Base-by-base conservation (phyloP, 106 monocot species). In the Narthecium ossifragum region DNA sequence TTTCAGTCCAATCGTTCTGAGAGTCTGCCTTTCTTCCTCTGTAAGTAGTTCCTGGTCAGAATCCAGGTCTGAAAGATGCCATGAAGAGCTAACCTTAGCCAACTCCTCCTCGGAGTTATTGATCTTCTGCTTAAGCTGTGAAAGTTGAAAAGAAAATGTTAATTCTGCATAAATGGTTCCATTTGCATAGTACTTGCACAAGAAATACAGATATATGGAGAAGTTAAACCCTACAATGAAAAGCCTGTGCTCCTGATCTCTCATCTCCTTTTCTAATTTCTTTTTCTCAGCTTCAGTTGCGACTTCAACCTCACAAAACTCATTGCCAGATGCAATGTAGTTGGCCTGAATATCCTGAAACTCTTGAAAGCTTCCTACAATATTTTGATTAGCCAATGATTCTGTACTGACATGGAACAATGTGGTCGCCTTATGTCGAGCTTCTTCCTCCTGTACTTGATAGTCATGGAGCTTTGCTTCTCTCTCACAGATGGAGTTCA, bases 31-130 rank as follows among this genome's bases (percentile, higher is more conserved):
- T 77, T 93, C 93, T 68, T 93, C 89, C 58, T 85, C 88, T 23
- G 88, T 93, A 33, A 93, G 65, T 27, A 89, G 63, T 73, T 93
- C 93, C 64, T 61, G 72, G 52, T 93, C 93, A 31, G 61, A 61
- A 67, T 59, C 60, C 62, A 67, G 64, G 34, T 67, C 70, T 58
- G 74, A 71, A 52, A 73, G 65, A 55, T 72, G 75, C 79, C 77
- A 83, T 24, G 56, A 66, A 41, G 54, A 62, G 67, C 61, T 77
- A 53, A 93, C 61, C 61, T 85, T 80, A 0, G 50, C 51, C 60
- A 93, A 55, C 64, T 60, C 75, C 34, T 80, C 60, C 29, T 93
- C 77, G 51, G 93, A 89, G 45, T 34, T 85, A n/a, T 78, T 80
- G 46, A 89, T 69, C 75, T 85, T 93, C 39, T 63, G 22, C 9